Evolutionary conservation across 169 alveolate genomes (phyloP).

Genomic region (Besnoitia besnoiti): DNA sequence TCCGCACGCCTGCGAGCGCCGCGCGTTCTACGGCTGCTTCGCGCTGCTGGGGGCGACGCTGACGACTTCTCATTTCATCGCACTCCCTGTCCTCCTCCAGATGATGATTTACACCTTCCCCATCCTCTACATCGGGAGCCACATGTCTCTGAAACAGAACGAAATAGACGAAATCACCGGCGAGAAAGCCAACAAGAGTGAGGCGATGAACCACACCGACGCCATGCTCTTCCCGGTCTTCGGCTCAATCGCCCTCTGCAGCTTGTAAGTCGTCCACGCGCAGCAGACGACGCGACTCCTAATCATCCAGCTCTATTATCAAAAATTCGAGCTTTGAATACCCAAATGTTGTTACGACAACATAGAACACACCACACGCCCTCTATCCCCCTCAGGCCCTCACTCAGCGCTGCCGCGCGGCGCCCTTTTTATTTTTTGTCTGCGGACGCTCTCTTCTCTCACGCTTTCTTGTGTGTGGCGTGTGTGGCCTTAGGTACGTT

Average conservation of each 20-base stretch:
- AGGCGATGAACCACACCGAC: slow-evolving; percentile 84
- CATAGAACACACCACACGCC: too few relatives aligned
- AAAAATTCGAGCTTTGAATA: too few relatives aligned
- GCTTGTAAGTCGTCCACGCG: slow-evolving; percentile 73
- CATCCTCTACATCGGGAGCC: slow-evolving; percentile 75
- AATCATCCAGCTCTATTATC: neutral
- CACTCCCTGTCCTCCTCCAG: slow-evolving; percentile 73
- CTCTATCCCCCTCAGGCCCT: too few relatives aligned
- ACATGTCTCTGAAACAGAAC: slow-evolving; percentile 70
- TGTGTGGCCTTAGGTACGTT: slow-evolving; percentile 58
- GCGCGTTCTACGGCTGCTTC: slow-evolving; percentile 51
- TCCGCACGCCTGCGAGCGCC: neutral
- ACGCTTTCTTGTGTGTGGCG: neutral
- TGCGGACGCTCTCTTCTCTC: too few relatives aligned
- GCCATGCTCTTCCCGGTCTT: slow-evolving; percentile 85
- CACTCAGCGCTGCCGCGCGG: too few relatives aligned
- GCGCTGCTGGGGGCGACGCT: slow-evolving; percentile 32
- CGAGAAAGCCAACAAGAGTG: slow-evolving; percentile 80
- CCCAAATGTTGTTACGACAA: too few relatives aligned
- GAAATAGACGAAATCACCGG: slow-evolving; percentile 72
- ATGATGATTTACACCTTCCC: slow-evolving; percentile 74
- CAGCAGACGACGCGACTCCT: slow-evolving; percentile 47
- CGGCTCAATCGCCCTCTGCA: slow-evolving; percentile 85
- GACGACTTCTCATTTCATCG: slow-evolving; percentile 30
- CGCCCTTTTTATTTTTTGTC: too few relatives aligned